A percentile compares a stretch with the other conserved stretches of the same genome.
phyloP scores from a whole-genome alignment of 192 early-diverging fungal species.

The Gonapodya sp. region DNA sequence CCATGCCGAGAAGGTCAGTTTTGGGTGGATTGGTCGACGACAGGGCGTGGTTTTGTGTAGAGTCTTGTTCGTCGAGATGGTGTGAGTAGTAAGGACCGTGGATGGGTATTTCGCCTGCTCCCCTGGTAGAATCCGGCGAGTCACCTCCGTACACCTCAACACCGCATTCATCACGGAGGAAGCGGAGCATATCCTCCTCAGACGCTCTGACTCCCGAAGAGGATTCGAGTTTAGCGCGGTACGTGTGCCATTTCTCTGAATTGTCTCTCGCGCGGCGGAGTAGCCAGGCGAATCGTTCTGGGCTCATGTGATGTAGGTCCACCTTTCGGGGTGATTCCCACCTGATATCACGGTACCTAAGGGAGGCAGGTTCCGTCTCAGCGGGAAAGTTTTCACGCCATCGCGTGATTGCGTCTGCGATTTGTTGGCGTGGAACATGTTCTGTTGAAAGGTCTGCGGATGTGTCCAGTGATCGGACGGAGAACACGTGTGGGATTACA shows the following conservation, averaged over 20 bases:
- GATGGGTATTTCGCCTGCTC: not conserved
- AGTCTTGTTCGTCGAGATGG: not conserved
- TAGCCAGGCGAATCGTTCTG: not conserved
- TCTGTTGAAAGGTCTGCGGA: not conserved
- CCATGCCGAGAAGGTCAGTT: not conserved
- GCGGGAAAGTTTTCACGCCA: not conserved
- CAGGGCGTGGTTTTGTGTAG: not conserved
- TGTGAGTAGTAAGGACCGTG: not conserved
- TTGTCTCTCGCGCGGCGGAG: not conserved
- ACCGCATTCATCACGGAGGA: not conserved
- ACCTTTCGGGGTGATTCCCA: not conserved
- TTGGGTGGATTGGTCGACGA: not conserved
- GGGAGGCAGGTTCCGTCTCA: not conserved
- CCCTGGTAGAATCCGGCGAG: not conserved
- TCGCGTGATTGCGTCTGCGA: not conserved
- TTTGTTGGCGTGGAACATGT: not conserved
- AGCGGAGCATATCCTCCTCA: not conserved
- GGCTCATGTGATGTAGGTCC: not conserved
- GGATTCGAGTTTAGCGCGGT: not conserved
- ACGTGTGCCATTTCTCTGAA: not conserved
- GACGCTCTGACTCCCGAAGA: not conserved
- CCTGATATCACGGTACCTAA: not conserved
- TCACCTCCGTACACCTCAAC: not conserved
- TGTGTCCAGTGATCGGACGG: not conserved
- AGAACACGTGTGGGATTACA: not conserved